Conservation (phyloP, 2,329 filamentous ascomycete species). For the Tolypocladium guangdongense region DNA sequence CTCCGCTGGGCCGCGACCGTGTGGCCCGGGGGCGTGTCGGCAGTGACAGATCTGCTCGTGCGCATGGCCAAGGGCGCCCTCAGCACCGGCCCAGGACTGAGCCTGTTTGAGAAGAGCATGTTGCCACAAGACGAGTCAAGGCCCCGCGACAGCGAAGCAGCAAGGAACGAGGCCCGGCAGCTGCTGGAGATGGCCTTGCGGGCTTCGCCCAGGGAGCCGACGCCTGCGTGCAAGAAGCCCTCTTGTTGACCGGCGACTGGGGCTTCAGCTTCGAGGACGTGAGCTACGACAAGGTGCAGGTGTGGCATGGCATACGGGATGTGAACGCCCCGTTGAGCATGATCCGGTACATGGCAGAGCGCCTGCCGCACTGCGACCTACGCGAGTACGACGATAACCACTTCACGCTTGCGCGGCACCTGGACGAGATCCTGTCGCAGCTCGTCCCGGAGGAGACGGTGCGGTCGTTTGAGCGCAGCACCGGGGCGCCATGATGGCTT, state of each 20-base stretch:
- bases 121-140: not conserved
- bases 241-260: slow-evolving; percentile 17
- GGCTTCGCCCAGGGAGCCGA: slow-evolving; percentile 16
- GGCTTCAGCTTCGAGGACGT: slow-evolving; percentile 20
- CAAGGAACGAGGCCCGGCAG: slow-evolving; percentile 14
- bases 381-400: slow-evolving; percentile 23
- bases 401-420: slow-evolving; percentile 15
- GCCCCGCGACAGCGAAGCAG: slow-evolving; percentile 6
- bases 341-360: slow-evolving; percentile 24
- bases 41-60: not conserved
- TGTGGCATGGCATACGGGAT: slow-evolving; percentile 23
- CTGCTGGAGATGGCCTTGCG: slow-evolving; percentile 14
- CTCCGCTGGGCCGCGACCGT: slow-evolving; percentile 9
- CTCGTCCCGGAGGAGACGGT: slow-evolving; percentile 1
- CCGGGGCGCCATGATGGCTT: not conserved
- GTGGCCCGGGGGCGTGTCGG: not conserved
- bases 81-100: not conserved
- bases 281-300: slow-evolving; percentile 12
- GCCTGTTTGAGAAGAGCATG: not conserved
- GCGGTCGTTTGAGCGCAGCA: not conserved
- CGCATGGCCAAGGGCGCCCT: not conserved
- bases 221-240: slow-evolving; percentile 16
- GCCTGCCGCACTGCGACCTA: slow-evolving; percentile 20
- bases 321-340: slow-evolving; percentile 19
- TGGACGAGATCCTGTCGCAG: slow-evolving; percentile 8